These are phyloP conservation scores for Aegilops umbellulata DNA, from an alignment of 176 grass and related monocot species.

Conservation along the genomic window DNA sequence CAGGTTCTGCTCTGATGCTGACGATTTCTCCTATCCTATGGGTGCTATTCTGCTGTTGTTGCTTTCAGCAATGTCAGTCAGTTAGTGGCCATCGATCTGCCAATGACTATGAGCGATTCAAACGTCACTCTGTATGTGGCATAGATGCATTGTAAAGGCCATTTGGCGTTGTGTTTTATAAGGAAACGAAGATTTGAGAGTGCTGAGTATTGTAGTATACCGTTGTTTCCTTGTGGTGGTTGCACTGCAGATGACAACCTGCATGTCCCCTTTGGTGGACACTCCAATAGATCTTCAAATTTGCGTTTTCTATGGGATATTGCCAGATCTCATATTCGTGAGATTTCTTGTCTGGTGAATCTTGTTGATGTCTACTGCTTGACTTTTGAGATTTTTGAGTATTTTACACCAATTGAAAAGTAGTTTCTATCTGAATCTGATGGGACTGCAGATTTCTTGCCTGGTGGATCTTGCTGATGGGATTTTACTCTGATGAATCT, in stretches of 20 bases:
- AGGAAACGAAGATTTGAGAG: not conserved
- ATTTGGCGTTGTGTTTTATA: not conserved
- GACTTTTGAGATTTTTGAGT: slow-evolving; percentile 26
- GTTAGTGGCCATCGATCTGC: not conserved
- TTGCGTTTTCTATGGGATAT: not conserved
- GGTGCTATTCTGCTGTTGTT: not conserved
- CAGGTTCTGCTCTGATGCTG: slow-evolving; percentile 9
- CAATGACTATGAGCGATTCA: not conserved
- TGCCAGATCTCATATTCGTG: slow-evolving; percentile 5
- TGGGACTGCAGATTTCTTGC: not conserved
- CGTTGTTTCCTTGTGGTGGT: not conserved
- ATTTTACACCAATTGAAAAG: slow-evolving; percentile 28
- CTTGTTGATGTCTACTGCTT: slow-evolving; percentile 15
- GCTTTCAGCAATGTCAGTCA: slow-evolving; percentile 5
- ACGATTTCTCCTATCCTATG: not conserved
- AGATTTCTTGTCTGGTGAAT: not conserved
- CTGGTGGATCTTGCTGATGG: too few relatives aligned
- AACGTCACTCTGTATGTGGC: not conserved
- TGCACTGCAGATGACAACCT: not conserved
- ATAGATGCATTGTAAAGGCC: not conserved
- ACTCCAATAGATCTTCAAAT: not conserved
- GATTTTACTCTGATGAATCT: slow-evolving; percentile 8
- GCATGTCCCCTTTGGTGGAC: not conserved
- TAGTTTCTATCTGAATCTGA: slow-evolving; percentile 16
- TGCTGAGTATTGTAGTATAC: not conserved